These are phyloP conservation scores for Alternaria postmessia DNA, from an alignment of 2,329 filamentous ascomycete species.

Conservation along the genomic window DNA sequence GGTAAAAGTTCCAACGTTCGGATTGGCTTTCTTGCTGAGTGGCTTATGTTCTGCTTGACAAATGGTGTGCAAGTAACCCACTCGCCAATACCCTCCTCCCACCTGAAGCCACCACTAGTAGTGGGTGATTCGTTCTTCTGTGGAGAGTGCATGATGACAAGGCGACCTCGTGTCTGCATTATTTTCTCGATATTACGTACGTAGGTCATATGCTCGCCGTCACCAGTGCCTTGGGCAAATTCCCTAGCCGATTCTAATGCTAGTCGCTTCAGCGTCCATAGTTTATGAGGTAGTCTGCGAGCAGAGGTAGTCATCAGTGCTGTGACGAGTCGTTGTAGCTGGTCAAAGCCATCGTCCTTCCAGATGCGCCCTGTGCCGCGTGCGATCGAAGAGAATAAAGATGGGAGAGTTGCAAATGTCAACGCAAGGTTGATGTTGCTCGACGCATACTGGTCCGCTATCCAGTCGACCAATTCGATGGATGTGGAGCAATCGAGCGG, in stretches of 20 bases:
- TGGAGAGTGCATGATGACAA: conserved; percentile 38
- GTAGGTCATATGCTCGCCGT: conserved; percentile 38
- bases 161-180: conserved; percentile 39
- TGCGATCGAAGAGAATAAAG: conserved; percentile 43
- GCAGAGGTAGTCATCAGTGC: conserved; percentile 35
- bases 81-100: conserved; percentile 57
- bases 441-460: conserved; percentile 34
- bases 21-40: conserved; percentile 23
- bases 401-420: conserved; percentile 35
- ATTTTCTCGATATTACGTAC: conserved; percentile 42
- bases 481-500: conserved; percentile 18
- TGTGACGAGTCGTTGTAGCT: conserved; percentile 42
- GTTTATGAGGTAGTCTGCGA: conserved; percentile 37
- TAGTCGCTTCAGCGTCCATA: conserved; percentile 48
- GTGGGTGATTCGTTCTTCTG: conserved; percentile 40
- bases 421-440: conserved; percentile 31
- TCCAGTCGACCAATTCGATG: conserved; percentile 29
- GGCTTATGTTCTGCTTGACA: conserved; percentile 29
- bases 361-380: conserved; percentile 47
- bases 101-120: conserved; percentile 46
- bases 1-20: conserved; percentile 35
- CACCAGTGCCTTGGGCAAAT: conserved; percentile 45
- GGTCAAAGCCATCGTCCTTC: conserved; percentile 45
- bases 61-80: conserved; percentile 56
- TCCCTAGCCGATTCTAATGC: conserved; percentile 49